phyloP scores from a whole-genome alignment of 345 rosid genomes.

The Hypericum perforatum region DNA sequence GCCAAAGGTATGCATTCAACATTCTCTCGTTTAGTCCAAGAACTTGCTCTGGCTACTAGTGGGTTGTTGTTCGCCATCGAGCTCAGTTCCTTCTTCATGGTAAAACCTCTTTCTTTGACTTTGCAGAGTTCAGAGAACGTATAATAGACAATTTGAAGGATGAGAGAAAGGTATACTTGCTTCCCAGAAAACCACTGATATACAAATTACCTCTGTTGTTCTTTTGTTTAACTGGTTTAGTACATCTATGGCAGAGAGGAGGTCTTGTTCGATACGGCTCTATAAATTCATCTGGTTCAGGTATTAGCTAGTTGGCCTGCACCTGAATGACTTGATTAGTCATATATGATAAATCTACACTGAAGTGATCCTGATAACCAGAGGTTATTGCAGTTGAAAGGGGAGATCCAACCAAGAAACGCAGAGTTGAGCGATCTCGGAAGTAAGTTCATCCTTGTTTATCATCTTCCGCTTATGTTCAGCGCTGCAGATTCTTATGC shows the following conservation, averaged over 20 bases:
- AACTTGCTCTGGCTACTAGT: too few species aligned
- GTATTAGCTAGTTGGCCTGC: constrained; percentile 18
- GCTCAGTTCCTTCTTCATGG: neutral
- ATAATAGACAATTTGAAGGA: constrained; percentile 53
- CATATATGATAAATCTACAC: neutral
- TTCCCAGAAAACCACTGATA: neutral
- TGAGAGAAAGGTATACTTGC: constrained; percentile 38
- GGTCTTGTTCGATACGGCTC: constrained; percentile 45
- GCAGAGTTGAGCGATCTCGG: constrained; percentile 66
- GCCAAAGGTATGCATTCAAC: constrained; percentile 26
- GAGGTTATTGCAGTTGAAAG: constrained; percentile 40
- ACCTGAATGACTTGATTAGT: neutral
- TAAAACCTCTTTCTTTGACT: constrained; percentile 6
- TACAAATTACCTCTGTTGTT: constrained; percentile 11
- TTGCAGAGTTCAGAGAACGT: constrained; percentile 44
- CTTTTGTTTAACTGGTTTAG: neutral
- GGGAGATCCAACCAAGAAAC: constrained; percentile 60
- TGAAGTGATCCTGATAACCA: constrained; percentile 14
- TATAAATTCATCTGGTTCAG: constrained; percentile 45
- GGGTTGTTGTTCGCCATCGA: too few species aligned
- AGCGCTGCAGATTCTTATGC: too few species aligned
- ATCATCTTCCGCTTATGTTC: neutral
- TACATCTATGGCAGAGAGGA: constrained; percentile 30
- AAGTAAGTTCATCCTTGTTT: constrained; percentile 35
- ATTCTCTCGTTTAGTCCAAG: too few species aligned